Evolutionary conservation across 192 early-diverging fungal genomes (phyloP), one percentile per base, ranked within the genome.

Genomic region (Backusella australiensis): DNA sequence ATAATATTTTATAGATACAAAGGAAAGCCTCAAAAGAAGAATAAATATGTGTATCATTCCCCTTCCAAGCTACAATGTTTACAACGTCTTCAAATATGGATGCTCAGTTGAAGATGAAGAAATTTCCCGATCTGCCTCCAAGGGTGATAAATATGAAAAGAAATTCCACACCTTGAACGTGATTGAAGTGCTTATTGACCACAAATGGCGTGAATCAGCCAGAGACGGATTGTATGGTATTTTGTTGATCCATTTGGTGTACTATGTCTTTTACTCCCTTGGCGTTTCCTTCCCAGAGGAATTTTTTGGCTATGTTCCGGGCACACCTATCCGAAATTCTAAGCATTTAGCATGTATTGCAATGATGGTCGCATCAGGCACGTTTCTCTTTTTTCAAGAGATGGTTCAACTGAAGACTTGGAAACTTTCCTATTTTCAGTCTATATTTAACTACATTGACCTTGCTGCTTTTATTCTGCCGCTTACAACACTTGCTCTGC

Each of bases 131-230:
- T 49, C 46, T 0, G 46, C 0, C 19, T 0, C 19, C 8, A 49
- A 49, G n/a, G 46, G 46, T 4, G 46, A 49, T 6, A 49, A 49
- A 7, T 19, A 6, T 19, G 46, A 49, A n/a, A 49, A 49, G 46
- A 49, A 49, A 19, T 49, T n/a, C 19, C 46, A 49, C 6, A 49
- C 46, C 17, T 49, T 49, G 5, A 49, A 49, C n/a, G 6, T 49
- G 0, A 49, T 49, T 21, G 46, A 49, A n/a, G 46, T 49, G 1
- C 46, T 49, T n/a, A 49, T 49, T 6, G 46, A 49, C 39, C 66
- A 74, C 15, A 74, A 74, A 74, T 74, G 73, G 73, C 56, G 39
- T 6, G 26, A 34, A 8, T 74, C 66, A 41, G 73, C 59, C 1
- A 36, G 36, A 21, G 29, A 41, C 12, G 32, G 35, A 6, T 44